These are phyloP conservation scores for Yarrowia yakushimensis DNA, from an alignment of 805 yeast genomes.

Conservation along the genomic window DNA sequence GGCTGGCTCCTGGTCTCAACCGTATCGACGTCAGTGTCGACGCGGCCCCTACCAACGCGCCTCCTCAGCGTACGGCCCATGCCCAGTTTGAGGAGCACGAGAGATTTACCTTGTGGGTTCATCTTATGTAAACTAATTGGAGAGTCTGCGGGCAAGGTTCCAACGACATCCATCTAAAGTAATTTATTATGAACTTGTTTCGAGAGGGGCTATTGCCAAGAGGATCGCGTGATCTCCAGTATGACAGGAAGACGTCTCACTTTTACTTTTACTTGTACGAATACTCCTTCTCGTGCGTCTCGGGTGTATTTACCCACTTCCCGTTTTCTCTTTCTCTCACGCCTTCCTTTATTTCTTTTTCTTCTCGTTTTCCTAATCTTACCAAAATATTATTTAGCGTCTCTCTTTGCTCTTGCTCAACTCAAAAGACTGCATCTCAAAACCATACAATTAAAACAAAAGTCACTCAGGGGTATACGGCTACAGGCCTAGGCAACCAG, in stretches of 20 bases:
- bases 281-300: neutral
- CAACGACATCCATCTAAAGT: neutral
- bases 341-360: neutral
- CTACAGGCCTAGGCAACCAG: too few relatives aligned
- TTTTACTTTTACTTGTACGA: neutral
- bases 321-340: too few relatives aligned
- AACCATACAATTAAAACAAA: too few relatives aligned
- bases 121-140: slow-evolving; percentile 1
- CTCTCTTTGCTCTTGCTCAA: neutral
- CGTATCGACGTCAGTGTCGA: slow-evolving; percentile 36
- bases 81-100: slow-evolving; percentile 27
- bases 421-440: neutral
- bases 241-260: too few relatives aligned
- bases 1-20: slow-evolving; percentile 39
- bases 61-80: slow-evolving; percentile 23
- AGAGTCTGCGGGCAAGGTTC: too few relatives aligned
- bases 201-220: neutral
- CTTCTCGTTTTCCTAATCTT: neutral
- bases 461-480: too few relatives aligned
- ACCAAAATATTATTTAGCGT: too few relatives aligned
- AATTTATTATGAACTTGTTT: slow-evolving; percentile 4
- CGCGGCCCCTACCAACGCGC: slow-evolving; percentile 28
- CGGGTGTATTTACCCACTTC: neutral
- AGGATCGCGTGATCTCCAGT: too few relatives aligned
- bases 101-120: slow-evolving; percentile 28